phyloP scores from a whole-genome alignment of 495 filamentous ascomycete species.

The Hapsidospora chrysogenum region DNA sequence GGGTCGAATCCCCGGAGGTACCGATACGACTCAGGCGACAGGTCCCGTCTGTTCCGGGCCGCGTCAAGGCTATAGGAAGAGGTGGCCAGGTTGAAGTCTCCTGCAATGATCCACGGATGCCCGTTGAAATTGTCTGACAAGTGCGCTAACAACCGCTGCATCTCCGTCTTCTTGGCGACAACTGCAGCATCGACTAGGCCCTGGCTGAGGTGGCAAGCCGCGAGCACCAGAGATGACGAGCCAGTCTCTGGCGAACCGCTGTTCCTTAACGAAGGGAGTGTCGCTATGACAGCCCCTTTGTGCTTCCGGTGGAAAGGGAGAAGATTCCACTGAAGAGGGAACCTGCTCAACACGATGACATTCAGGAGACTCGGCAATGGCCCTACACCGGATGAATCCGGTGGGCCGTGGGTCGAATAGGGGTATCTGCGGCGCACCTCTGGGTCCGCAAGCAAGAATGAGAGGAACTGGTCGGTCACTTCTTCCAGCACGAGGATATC shows the following conservation, averaged over 20 bases:
- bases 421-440: slow-evolving; percentile 28
- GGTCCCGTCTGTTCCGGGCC: slow-evolving; percentile 23
- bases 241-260: slow-evolving; percentile 1
- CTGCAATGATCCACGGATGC: slow-evolving; percentile 34
- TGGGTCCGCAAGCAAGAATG: slow-evolving; percentile 24
- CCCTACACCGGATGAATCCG: slow-evolving; percentile 24
- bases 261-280: slow-evolving; percentile 18
- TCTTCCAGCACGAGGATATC: slow-evolving; percentile 40
- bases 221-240: slow-evolving; percentile 21
- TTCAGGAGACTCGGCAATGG: slow-evolving; percentile 37
- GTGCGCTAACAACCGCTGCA: slow-evolving; percentile 24
- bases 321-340: slow-evolving; percentile 30
- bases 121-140: slow-evolving; percentile 14
- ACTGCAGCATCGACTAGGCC: slow-evolving; percentile 36
- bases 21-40: not conserved
- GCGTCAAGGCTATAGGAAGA: slow-evolving; percentile 31
- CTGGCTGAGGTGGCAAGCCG: slow-evolving; percentile 34
- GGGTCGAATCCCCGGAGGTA: slow-evolving; percentile 17
- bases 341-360: slow-evolving; percentile 32
- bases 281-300: slow-evolving; percentile 30
- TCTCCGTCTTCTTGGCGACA: slow-evolving; percentile 28
- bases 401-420: slow-evolving; percentile 32
- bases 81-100: slow-evolving; percentile 41
- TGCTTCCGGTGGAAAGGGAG: slow-evolving; percentile 28
- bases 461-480: slow-evolving; percentile 39